Evolutionary conservation across 2,329 filamentous ascomycete species (phyloP), one percentile per base, ranked within the genome.

Genomic region (Fusarium hainanense): DNA sequence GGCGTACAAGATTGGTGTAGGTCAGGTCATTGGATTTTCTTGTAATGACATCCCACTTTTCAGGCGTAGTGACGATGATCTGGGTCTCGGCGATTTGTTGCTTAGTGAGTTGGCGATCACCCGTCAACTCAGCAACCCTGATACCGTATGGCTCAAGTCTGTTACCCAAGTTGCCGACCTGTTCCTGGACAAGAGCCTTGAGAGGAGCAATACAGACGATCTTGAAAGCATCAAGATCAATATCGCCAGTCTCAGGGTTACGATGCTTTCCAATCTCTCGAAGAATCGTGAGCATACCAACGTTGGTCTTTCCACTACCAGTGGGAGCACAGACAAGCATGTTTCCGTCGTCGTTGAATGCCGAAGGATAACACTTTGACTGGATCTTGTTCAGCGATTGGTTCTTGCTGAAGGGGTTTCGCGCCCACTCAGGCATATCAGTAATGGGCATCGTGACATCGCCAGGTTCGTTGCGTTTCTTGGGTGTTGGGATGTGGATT

Each of bases 21-120:
- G 94, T 97, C 57, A 96, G 89, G 78, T 99, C 97, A 3, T 95
- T 98, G 9, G 95, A 94, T 81, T 99, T 99, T 81, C 97, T 90
- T 8, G 97, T 99, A 74, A 99, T 98, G 72, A 99, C 95, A 81
- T 99, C 96, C 92, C 94, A 99, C 82, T 99, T 99, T 81, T 99
- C 96, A 21, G 96, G 96, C 0, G 96, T 99, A 1, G 96, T 99
- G 63, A 99, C 94, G 74, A 99, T 99, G 73, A 99, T 91, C 79
- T 99, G 95, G 1, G 96, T 99, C 76, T 99, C 96, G 3, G 95
- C 90, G 69, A 99, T 98, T 84, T 99, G 96, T 79, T 97, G 94
- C 82, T 99, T 99, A 21, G 95, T 99, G 77, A 99, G 91, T 81
- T 98, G 96, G 55, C 96, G 93, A 82, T 99, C 96, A 83, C 96